Conservation (phyloP, 768 basidiomycete genomes). For the Phlebiopsis flavidoalba region DNA sequence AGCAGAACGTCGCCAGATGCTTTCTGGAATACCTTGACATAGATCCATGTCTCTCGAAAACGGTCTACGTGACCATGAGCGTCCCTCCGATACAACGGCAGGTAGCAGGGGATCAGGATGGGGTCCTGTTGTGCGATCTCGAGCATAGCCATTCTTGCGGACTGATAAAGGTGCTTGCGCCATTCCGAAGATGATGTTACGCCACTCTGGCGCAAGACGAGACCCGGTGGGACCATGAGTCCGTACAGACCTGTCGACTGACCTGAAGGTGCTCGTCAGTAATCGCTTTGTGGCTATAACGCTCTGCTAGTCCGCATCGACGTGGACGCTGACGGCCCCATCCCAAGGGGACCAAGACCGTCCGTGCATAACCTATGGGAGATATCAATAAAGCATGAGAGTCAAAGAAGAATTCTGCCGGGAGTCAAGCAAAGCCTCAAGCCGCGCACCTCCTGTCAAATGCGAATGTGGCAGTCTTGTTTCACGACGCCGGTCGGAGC, state of each 20-base stretch:
- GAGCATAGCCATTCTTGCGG: constrained; percentile 97
- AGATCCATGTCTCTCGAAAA: constrained; percentile 99
- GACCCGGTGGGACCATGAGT: constrained; percentile 96
- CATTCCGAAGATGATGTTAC: constrained; percentile 96
- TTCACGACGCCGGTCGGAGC: constrained; percentile 43
- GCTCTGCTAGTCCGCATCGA: no score
- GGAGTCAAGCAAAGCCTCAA: constrained; percentile 84
- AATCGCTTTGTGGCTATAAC: no score
- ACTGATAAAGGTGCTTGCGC: constrained; percentile 98
- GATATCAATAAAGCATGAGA: constrained; percentile 98
- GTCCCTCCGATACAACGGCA: constrained; percentile 98
- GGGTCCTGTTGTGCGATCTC: constrained; percentile 97
- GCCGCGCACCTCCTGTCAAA: constrained; percentile 84
- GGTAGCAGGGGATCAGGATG: constrained; percentile 85
- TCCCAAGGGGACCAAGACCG: no score
- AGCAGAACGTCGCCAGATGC: constrained; percentile 97
- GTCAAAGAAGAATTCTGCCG: constrained; percentile 96
- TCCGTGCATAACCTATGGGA: constrained; percentile 96
- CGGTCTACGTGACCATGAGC: constrained; percentile 96
- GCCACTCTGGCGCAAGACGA: constrained; percentile 92
- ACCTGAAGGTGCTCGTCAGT: no score
- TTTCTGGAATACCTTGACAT: constrained; percentile 92
- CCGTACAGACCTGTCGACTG: no score
- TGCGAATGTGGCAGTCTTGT: constrained; percentile 78
- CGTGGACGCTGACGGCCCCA: no score